A percentile compares a stretch with the other conserved stretches of the same genome.
phyloP scores from a whole-genome alignment of 371 early-diverging fungal genomes.

The Lichtheimia ornata region DNA sequence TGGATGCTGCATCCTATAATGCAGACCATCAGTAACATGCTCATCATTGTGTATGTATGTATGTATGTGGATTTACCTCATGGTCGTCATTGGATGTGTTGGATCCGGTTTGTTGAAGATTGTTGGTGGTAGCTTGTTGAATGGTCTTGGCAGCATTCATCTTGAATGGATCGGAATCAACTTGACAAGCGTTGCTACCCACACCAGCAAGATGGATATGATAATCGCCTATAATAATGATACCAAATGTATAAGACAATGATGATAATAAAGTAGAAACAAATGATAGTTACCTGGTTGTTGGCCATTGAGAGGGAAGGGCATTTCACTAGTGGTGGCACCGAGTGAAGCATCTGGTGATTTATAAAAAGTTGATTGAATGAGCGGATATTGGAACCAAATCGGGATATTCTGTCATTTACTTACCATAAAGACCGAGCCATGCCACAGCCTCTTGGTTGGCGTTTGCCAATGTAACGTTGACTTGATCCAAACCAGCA shows the following conservation, averaged over 20 bases:
- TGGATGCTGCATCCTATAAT: conserved; percentile 18
- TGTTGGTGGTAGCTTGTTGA: background rate
- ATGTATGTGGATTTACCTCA: background rate
- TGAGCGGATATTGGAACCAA: background rate
- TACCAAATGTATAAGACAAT: background rate
- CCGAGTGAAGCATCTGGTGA: conserved; percentile 30
- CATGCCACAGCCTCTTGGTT: conserved; percentile 11
- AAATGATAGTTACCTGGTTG: conserved; percentile 20
- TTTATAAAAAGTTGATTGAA: conserved; percentile 5
- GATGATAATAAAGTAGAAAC: background rate
- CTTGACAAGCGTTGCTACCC: conserved; percentile 1
- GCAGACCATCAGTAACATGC: conserved; percentile 26
- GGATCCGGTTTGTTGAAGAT: background rate
- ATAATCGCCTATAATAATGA: conserved; percentile 27
- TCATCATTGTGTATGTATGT: conserved; percentile 21
- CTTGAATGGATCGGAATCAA: conserved; percentile 5
- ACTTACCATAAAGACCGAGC: conserved; percentile 40
- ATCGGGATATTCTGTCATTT: conserved; percentile 1
- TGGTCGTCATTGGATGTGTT: background rate
- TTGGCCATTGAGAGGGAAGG: conserved; percentile 24
- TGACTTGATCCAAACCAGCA: conserved; percentile 24
- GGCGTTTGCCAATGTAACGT: conserved; percentile 29
- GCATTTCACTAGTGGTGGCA: conserved; percentile 28
- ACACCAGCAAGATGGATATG: conserved; percentile 30
- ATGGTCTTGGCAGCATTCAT: background rate